These are phyloP conservation scores for Rhodotorula diobovata DNA, from an alignment of 768 basidiomycete species.

Conservation along the genomic window DNA sequence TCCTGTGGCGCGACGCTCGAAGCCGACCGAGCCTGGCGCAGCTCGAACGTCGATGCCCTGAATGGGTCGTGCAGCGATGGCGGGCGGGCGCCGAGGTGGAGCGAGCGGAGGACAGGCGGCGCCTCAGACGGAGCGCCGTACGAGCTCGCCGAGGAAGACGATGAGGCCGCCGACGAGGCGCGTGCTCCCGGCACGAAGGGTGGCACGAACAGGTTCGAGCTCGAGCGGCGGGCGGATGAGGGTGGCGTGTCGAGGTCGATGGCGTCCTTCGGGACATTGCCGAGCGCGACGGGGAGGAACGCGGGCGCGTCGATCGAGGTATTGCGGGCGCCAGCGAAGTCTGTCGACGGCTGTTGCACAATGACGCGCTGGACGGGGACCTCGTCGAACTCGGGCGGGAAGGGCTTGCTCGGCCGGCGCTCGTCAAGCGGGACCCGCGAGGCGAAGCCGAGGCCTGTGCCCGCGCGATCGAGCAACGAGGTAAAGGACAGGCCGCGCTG, in stretches of 20 bases:
- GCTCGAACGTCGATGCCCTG: neutral
- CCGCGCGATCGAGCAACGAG: constrained; percentile 1
- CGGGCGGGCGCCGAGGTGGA: neutral
- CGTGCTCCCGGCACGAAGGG: neutral
- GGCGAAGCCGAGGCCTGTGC: constrained; percentile 3
- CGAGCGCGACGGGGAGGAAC: neutral
- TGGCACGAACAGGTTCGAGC: neutral
- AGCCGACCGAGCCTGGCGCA: neutral
- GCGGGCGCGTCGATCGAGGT: neutral
- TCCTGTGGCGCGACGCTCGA: neutral
- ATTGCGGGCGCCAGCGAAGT: too few species aligned
- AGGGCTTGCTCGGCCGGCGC: constrained; percentile 12
- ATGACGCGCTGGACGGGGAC: constrained; percentile 1
- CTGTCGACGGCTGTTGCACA: neutral
- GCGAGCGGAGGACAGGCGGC: neutral
- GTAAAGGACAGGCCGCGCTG: neutral
- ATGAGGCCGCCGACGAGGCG: neutral
- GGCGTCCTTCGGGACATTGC: too few species aligned
- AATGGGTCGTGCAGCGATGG: neutral
- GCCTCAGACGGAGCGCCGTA: neutral
- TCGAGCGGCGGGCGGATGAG: neutral
- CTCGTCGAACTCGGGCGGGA: constrained; percentile 18
- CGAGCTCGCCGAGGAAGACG: neutral
- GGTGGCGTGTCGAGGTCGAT: neutral
- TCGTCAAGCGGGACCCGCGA: neutral